Conservation (phyloP, 371 early-diverging fungal species). For the Mortierella sp. region DNA sequence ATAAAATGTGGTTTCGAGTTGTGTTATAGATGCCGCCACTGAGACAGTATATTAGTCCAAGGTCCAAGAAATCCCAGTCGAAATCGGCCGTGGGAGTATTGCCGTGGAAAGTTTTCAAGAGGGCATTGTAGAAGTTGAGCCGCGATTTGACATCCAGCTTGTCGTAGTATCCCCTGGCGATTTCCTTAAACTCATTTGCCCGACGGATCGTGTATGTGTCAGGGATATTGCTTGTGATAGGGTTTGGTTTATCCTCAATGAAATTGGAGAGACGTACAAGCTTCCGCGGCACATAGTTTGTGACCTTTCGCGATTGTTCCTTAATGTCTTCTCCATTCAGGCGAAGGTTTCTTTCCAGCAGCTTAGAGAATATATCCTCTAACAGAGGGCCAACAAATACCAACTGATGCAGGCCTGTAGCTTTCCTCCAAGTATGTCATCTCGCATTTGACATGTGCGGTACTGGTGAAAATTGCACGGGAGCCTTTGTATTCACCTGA, state of each 20-base stretch:
- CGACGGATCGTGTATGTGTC: conserved; percentile 9
- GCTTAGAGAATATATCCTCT: conserved; percentile 18
- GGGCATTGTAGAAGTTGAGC: conserved; percentile 3
- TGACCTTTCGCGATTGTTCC: conserved; percentile 15
- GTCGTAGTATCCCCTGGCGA: neutral
- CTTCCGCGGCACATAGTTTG: conserved; percentile 12
- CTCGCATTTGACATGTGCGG: conserved; percentile 18
- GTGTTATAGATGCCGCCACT: neutral
- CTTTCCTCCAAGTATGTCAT: conserved; percentile 4
- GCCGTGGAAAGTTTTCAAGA: conserved; percentile 13
- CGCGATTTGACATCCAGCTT: neutral
- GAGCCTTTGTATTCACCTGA: conserved; percentile 4
- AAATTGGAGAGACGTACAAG: conserved; percentile 13
- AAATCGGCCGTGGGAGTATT: conserved; percentile 11
- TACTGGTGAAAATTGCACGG: conserved; percentile 18
- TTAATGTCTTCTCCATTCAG: conserved; percentile 16
- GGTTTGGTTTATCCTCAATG: conserved; percentile 6
- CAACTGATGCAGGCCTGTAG: conserved; percentile 4
- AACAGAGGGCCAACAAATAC: conserved; percentile 27
- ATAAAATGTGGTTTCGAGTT: conserved; percentile 21
- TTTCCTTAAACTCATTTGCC: conserved; percentile 7
- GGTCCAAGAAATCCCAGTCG: conserved; percentile 23
- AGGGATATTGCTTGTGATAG: conserved; percentile 21
- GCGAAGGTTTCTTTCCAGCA: conserved; percentile 18
- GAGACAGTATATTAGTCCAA: conserved; percentile 22